Evolutionary conservation across 2,329 filamentous ascomycete species (phyloP).

Genomic region (Phaeosphaeriaceae sp.): DNA sequence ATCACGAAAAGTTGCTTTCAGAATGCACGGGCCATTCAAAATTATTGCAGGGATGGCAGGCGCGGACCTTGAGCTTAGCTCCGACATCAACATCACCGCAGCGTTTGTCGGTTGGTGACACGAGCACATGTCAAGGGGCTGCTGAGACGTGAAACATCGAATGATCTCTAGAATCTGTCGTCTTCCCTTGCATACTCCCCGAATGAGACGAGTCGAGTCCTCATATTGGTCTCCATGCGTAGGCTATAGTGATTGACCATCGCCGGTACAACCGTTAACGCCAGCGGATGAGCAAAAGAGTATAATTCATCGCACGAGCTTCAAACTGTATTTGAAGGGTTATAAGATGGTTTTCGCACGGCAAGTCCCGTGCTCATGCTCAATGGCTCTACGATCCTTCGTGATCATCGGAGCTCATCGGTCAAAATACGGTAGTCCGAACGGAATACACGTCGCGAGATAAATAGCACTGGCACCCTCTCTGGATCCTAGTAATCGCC

Average conservation of each 20-base stretch:
- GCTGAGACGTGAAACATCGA: background rate
- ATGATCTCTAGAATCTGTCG: too few species aligned
- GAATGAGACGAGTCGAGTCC: too few species aligned
- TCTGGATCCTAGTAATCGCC: background rate
- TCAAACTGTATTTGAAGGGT: background rate
- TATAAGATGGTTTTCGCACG: background rate
- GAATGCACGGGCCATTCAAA: conserved; percentile 17
- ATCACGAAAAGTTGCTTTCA: background rate
- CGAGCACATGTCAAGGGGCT: background rate
- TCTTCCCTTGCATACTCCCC: too few species aligned
- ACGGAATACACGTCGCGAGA: background rate
- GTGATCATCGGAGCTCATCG: background rate
- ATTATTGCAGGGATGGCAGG: conserved; percentile 40
- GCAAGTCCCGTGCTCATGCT: background rate
- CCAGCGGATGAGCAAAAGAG: background rate
- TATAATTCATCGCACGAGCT: background rate
- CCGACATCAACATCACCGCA: conserved; percentile 18
- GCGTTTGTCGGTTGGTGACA: conserved; percentile 8
- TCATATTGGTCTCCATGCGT: background rate
- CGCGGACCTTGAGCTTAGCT: conserved; percentile 1
- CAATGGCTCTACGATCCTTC: background rate
- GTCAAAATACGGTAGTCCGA: background rate
- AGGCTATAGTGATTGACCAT: background rate
- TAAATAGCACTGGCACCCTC: background rate
- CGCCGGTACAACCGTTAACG: background rate